phyloP scores from a whole-genome alignment of 2,329 filamentous ascomycete species.

The Colletotrichum gloeosporioides region DNA sequence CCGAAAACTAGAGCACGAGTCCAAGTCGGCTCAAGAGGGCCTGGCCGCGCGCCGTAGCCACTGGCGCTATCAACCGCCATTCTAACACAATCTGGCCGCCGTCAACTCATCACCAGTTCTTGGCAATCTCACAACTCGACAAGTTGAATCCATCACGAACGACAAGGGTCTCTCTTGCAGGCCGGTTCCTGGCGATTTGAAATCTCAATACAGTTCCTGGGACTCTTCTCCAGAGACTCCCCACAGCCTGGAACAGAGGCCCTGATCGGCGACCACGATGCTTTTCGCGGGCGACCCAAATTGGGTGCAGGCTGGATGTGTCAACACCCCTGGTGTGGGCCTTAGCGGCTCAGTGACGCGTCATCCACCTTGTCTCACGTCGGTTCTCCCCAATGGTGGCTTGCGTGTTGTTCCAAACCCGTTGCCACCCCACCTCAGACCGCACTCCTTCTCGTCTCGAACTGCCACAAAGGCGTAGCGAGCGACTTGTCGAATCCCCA shows the following conservation, averaged over 20 bases:
- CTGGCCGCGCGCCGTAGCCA: not conserved
- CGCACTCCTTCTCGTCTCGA: slow-evolving; percentile 16
- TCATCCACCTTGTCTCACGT: slow-evolving; percentile 23
- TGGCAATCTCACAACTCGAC: not conserved
- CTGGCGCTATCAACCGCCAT: not conserved
- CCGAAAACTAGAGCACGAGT: not conserved
- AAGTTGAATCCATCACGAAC: not conserved
- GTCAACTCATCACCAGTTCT: not conserved
- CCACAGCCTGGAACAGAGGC: slow-evolving; percentile 11
- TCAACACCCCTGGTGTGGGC: slow-evolving; percentile 8
- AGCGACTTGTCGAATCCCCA: not conserved
- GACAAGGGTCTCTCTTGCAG: not conserved
- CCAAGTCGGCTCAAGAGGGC: not conserved
- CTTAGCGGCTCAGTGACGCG: slow-evolving; percentile 19
- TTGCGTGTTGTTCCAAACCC: slow-evolving; percentile 22
- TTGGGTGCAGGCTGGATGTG: not conserved
- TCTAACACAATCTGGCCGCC: not conserved
- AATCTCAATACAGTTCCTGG: not conserved
- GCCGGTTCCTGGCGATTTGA: not conserved
- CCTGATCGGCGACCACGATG: slow-evolving; percentile 9
- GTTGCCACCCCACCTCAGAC: slow-evolving; percentile 20
- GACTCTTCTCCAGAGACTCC: not conserved
- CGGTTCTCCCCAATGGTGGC: slow-evolving; percentile 17
- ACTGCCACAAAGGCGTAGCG: slow-evolving; percentile 4
- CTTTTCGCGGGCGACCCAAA: not conserved